These are phyloP conservation scores for Cadophora gregata DNA, from an alignment of 2,329 filamentous ascomycete species.

Conservation along the genomic window DNA sequence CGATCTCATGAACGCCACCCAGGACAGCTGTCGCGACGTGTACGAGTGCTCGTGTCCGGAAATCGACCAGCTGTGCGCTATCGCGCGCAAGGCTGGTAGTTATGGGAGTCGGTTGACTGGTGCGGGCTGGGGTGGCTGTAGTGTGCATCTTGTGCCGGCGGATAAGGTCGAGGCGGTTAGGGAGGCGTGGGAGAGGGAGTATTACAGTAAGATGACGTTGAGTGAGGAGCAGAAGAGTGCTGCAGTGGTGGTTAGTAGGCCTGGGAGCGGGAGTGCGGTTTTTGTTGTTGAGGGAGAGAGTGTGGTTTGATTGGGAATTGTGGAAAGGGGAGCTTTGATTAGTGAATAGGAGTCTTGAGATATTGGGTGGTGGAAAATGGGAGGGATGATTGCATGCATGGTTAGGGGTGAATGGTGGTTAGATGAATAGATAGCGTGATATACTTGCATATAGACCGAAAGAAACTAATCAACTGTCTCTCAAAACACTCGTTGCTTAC, in stretches of 20 bases:
- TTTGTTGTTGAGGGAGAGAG: conserved; percentile 47
- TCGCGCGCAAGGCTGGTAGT: conserved; percentile 78
- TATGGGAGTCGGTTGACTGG: conserved; percentile 89
- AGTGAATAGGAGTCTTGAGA: no score
- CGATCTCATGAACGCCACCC: conserved; percentile 85
- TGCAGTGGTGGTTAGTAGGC: conserved; percentile 88
- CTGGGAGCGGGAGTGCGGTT: conserved; percentile 73
- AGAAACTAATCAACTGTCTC: no score
- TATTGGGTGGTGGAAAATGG: not conserved
- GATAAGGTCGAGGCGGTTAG: conserved; percentile 81
- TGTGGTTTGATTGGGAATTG: conserved; percentile 18
- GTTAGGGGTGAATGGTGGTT: not conserved
- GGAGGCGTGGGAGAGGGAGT: conserved; percentile 78
- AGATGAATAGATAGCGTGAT: not conserved
- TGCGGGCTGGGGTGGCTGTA: conserved; percentile 96
- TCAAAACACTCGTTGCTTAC: no score
- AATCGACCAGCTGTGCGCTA: conserved; percentile 84
- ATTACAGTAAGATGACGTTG: conserved; percentile 73
- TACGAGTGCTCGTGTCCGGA: conserved; percentile 95
- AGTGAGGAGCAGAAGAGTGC: conserved; percentile 75
- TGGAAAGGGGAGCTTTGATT: no score
- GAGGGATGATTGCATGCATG: not conserved
- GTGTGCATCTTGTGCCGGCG: conserved; percentile 87
- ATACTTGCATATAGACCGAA: not conserved
- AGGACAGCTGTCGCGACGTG: conserved; percentile 82